Evolutionary conservation across 768 basidiomycete species (phyloP), one percentile per base, ranked within the genome.

Genomic region (Tricholoma terreum): DNA sequence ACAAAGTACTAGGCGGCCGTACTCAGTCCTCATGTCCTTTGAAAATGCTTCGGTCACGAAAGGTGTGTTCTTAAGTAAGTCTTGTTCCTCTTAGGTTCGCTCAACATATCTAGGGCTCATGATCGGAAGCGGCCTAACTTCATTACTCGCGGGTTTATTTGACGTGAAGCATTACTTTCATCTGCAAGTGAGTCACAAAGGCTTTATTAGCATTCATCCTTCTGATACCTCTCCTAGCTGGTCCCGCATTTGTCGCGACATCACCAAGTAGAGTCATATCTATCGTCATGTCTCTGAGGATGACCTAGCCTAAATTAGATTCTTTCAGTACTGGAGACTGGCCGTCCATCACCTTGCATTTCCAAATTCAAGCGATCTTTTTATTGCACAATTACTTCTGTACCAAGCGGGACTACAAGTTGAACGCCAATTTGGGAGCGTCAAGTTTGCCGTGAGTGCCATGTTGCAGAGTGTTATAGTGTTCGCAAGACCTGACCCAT

Each of bases 141-240:
- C 94, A n/a, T 76, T 94, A 54, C 67, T 84, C 6, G 85, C 80
- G 45, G 87, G 90, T 1, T 68, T 96, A 31, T 89, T 94, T 66
- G 93, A 94, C 64, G 74, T 92, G 62, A 96, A 95, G 69, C 87
- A 94, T 65, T 91, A 93, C 69, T 80, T 93, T 58, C 90, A 94
- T 69, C 77, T 97, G 2, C 94, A 90, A 75, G 88, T 85, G 61
- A 61, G 77, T 62, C 48, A 9, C 38, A 17, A n/a, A 27, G 30
- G 21, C 55, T 33, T 55, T 38, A 30, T 64, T 36, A 52, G n/a
- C 33, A 50, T 48, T 55, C 55, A 59, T 49, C 57, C 58, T 50
- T 66, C 30, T 60, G 34, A 34, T 60, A 45, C 40, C 2, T 10
- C 12, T 31, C 22, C 49, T 60, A 94, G 86, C 81, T 95, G 38